Conservation (phyloP, 2,329 filamentous ascomycete species). For the Bipolaris gigantea region DNA sequence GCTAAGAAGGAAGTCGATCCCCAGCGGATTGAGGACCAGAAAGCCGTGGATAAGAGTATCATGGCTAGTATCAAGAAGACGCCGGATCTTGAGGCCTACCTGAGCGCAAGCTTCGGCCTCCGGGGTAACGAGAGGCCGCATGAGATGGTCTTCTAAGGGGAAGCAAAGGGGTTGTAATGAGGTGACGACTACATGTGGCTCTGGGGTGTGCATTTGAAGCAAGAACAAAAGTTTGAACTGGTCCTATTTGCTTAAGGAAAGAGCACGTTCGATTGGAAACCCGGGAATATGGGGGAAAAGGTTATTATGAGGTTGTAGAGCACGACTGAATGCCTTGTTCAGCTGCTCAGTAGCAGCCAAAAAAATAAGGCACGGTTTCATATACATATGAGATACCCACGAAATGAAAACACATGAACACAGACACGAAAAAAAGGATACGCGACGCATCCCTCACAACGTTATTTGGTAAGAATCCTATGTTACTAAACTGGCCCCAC, state of each 20-base stretch:
- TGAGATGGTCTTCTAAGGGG: constrained; percentile 88
- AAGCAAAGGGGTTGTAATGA: not conserved
- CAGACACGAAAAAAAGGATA: not conserved
- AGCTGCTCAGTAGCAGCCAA: not conserved
- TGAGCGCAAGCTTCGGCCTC: constrained; percentile 92
- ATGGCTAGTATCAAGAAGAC: constrained; percentile 97
- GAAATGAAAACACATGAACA: not conserved
- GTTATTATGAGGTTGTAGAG: too few relatives aligned
- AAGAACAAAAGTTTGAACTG: too few relatives aligned
- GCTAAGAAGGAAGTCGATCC: constrained; percentile 91
- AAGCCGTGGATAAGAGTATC: constrained; percentile 94
- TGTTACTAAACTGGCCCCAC: too few relatives aligned
- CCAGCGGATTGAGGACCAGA: constrained; percentile 93
- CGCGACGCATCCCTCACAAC: not conserved
- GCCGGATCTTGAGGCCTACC: constrained; percentile 86
- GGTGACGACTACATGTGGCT: too few relatives aligned
- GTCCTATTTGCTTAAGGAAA: too few relatives aligned
- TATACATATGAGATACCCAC: constrained; percentile 20
- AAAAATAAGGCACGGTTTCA: constrained; percentile 14
- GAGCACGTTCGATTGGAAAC: too few relatives aligned
- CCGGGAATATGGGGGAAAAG: too few relatives aligned
- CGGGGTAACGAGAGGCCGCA: constrained; percentile 98
- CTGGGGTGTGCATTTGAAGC: not conserved
- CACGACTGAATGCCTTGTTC: too few relatives aligned
- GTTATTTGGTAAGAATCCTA: not conserved